These are phyloP conservation scores for Cordyceps cicadae DNA, from an alignment of 2,329 filamentous ascomycete species.

Conservation along the genomic window DNA sequence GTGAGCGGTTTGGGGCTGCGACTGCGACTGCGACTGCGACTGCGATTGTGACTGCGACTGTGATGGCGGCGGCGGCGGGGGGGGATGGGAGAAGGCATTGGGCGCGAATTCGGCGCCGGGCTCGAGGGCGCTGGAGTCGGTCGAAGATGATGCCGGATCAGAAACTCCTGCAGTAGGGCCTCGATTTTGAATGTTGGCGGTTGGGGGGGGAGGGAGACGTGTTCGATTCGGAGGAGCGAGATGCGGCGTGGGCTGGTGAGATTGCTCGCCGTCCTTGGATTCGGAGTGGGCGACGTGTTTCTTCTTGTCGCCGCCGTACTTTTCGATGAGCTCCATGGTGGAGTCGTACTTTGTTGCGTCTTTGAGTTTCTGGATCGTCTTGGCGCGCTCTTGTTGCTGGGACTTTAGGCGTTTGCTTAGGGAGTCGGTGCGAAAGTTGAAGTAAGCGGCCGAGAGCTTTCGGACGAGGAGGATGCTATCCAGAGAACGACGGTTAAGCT, in stretches of 20 bases:
- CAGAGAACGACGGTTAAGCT: slow-evolving; percentile 15
- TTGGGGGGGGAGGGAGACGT: slow-evolving; percentile 48
- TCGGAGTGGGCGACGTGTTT: slow-evolving; percentile 25
- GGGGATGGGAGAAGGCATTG: slow-evolving; percentile 50
- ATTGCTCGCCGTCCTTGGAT: slow-evolving; percentile 15
- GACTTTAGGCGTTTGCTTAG: slow-evolving; percentile 62
- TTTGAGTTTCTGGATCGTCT: slow-evolving; percentile 90
- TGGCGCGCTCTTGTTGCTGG: slow-evolving; percentile 68
- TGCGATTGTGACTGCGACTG: background rate
- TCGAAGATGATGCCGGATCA: slow-evolving; percentile 7
- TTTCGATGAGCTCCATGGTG: slow-evolving; percentile 84
- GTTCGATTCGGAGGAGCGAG: slow-evolving; percentile 30
- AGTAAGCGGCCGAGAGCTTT: slow-evolving; percentile 58
- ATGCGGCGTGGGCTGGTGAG: slow-evolving; percentile 16
- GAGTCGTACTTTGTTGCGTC: slow-evolving; percentile 93
- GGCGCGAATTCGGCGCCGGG: slow-evolving; percentile 61
- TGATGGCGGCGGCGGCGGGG: slow-evolving; percentile 19
- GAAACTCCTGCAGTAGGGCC: slow-evolving; percentile 20
- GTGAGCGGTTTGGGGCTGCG: too few relatives aligned
- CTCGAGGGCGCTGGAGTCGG: slow-evolving; percentile 25
- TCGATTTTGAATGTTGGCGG: slow-evolving; percentile 51
- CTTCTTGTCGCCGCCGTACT: slow-evolving; percentile 69
- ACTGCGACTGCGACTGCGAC: slow-evolving; percentile 4
- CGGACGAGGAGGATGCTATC: slow-evolving; percentile 74
- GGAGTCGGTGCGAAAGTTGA: slow-evolving; percentile 69